Base-by-base conservation (phyloP, 1,284 basidiomycete species). In the Cutaneotrichosporon arboriforme region DNA sequence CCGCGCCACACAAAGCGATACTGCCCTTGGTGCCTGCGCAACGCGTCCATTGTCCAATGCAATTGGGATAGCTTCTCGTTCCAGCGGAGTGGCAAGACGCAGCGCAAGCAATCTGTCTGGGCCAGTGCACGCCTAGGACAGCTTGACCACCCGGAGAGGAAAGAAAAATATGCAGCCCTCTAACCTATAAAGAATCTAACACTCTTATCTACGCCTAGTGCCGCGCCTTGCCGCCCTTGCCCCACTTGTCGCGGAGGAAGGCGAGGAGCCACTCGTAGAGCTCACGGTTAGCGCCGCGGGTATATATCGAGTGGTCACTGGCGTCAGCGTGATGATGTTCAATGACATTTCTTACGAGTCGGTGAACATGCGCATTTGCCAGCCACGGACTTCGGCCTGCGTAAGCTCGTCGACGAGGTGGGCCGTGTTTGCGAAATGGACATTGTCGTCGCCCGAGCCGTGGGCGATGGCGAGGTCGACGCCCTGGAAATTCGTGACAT, bases 301-400 rank as follows among this genome's bases (percentile, higher is more conserved):
- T 81, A 18, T 59, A 70, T 56, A 96, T 92, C 18, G 77, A 69
- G 66, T 96, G 90, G 68, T 90, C 87, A 86, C 88, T 39, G 38
- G 5, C 5, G 36, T 38, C 36, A 38, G 36, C 7, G 7, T n/a
- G n/a, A n/a, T n/a, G n/a, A n/a, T n/a, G n/a, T n/a, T n/a, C n/a
- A n/a, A n/a, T n/a, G n/a, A n/a, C n/a, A n/a, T n/a, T n/a, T n/a
- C 38, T 90, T 73, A 97, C 93, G 31, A 90, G 90, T 98, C 94
- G 22, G 90, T 90, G 75, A 97, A 98, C 87, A 96, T 90, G 67
- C 93, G 82, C 75, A 97, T 96, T 64, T 85, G 79, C 77, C 87
- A 97, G 37, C 82, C 82, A 58, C 87, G 79, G 34, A 97, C 82
- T 51, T 84, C 77, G 17, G 79, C 82, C 63, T 79, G 78, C 0